These are phyloP conservation scores for Monosporozyma siamensis DNA, from an alignment of 805 yeast genomes.

Conservation along the genomic window DNA sequence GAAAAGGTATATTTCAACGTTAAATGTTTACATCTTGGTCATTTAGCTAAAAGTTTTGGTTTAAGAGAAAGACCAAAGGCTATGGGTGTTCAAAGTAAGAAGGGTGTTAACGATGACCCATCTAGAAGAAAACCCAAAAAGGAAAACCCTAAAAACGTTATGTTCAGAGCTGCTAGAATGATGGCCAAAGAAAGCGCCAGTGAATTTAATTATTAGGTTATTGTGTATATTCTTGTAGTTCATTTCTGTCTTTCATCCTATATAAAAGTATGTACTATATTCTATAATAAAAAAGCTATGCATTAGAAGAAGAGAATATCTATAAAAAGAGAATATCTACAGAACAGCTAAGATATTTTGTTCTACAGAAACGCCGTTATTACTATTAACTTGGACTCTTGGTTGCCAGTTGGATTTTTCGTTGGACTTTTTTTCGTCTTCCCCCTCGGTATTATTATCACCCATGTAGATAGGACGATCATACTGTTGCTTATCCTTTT, in stretches of 20 bases:
- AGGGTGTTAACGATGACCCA: slow-evolving; percentile 23
- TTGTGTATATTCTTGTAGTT: neutral
- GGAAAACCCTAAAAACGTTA: slow-evolving; percentile 60
- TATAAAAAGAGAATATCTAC: slow-evolving; percentile 9
- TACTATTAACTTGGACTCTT: slow-evolving; percentile 20
- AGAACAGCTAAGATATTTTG: slow-evolving; percentile 23
- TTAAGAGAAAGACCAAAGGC: slow-evolving; percentile 89
- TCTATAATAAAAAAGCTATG: neutral
- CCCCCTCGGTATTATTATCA: neutral
- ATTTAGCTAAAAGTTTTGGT: slow-evolving; percentile 90
- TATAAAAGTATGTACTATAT: neutral
- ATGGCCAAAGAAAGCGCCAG: slow-evolving; percentile 53
- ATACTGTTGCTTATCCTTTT: slow-evolving; percentile 46
- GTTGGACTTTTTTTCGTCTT: neutral
- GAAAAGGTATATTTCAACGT: slow-evolving; percentile 80
- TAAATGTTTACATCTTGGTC: slow-evolving; percentile 82
- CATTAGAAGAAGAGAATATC: neutral
- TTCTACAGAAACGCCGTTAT: slow-evolving; percentile 20
- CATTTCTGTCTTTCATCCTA: neutral
- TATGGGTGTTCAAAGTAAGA: slow-evolving; percentile 39
- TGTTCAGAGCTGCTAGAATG: slow-evolving; percentile 67
- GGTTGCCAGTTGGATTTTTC: slow-evolving; percentile 7
- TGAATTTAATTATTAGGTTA: slow-evolving; percentile 54
- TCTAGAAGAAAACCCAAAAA: slow-evolving; percentile 37
- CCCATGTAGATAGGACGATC: slow-evolving; percentile 40